These are phyloP conservation scores for Geotrichum fermentans DNA, from an alignment of 1,139 yeast genomes.

Conservation along the genomic window DNA sequence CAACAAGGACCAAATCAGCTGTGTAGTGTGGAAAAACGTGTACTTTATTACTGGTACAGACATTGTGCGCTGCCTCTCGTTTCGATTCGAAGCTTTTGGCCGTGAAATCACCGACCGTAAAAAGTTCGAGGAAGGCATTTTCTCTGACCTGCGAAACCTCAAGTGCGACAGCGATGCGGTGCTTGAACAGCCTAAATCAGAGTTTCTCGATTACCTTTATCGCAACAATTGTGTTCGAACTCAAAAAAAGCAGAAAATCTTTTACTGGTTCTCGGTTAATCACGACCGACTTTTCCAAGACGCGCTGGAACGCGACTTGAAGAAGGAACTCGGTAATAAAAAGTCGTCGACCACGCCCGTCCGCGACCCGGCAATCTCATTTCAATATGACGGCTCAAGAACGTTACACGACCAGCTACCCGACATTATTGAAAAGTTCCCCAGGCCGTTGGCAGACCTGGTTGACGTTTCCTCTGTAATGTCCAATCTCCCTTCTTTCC, in stretches of 20 bases:
- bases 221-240: conserved; percentile 86
- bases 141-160: conserved; percentile 80
- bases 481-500: conserved; percentile 17
- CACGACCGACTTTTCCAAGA: conserved; percentile 91
- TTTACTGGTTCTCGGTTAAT: conserved; percentile 94
- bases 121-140: conserved; percentile 95
- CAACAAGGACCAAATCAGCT: conserved; percentile 83
- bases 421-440: conserved; percentile 32
- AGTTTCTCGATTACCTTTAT: conserved; percentile 76
- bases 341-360: conserved; percentile 40
- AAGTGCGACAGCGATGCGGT: conserved; percentile 88
- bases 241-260: conserved; percentile 94
- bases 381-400: conserved; percentile 38
- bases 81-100: conserved; percentile 87
- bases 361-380: conserved; percentile 42
- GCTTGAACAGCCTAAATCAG: conserved; percentile 82
- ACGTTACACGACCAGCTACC: conserved; percentile 39
- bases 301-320: conserved; percentile 87
- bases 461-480: conserved; percentile 33
- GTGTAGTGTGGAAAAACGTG: conserved; percentile 88
- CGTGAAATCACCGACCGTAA: conserved; percentile 77
- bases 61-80: conserved; percentile 85
- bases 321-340: conserved; percentile 52
- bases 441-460: conserved; percentile 34
- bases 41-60: conserved; percentile 95